Conservation (phyloP, 164 flowering plant species). For the Magnolia officinalis region DNA sequence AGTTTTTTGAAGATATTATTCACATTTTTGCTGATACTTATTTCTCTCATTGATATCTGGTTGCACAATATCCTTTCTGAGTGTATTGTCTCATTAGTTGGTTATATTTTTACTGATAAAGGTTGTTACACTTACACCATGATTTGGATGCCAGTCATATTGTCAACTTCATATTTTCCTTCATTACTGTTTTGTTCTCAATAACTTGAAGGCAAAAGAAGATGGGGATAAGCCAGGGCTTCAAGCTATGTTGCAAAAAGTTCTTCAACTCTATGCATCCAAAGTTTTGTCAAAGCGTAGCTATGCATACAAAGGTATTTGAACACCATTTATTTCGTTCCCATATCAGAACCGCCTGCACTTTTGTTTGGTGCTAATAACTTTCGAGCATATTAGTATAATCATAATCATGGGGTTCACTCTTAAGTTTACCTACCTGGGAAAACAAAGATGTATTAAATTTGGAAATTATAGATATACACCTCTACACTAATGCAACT, state of each 20-base stretch:
- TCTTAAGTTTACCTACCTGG: too few relatives aligned
- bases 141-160: not conserved
- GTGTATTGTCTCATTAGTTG: too few relatives aligned
- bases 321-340: not conserved
- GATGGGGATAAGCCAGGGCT: constrained; percentile 93
- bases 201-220: constrained; percentile 67
- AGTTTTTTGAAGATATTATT: not conserved
- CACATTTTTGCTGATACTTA: not conserved
- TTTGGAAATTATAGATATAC: too few relatives aligned
- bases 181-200: not conserved
- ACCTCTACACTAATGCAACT: too few relatives aligned
- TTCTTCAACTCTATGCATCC: constrained; percentile 88
- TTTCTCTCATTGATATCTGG: not conserved
- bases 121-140: not conserved
- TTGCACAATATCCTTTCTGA: too few relatives aligned
- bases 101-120: constrained; percentile 1
- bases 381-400: too few relatives aligned
- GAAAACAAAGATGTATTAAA: too few relatives aligned
- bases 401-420: too few relatives aligned
- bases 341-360: too few relatives aligned
- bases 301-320: constrained; percentile 81
- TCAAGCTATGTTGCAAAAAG: constrained; percentile 91
- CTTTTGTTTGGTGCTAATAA: too few relatives aligned
- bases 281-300: constrained; percentile 76
- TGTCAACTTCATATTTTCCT: not conserved